Evolutionary conservation across 441 rosid species (phyloP), one percentile per base, ranked within the genome.

Genomic region (Breynia disticha): DNA sequence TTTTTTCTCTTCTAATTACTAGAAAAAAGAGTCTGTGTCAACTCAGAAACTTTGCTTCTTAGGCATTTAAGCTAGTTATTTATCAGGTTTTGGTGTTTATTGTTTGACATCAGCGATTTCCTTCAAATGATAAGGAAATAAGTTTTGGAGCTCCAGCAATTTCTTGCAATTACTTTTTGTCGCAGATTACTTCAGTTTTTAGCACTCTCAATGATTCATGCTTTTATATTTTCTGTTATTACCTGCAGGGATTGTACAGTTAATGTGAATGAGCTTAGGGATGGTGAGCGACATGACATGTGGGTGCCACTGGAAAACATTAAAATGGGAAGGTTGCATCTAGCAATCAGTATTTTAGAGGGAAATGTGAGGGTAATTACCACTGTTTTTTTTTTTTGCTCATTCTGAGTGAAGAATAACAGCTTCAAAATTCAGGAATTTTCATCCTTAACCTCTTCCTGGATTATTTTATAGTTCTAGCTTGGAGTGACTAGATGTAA

Each of bases 251-350:
- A 67, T 15, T 93, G 88, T 70, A 67, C 81, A 0, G 67, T 89
- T 38, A 76, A 79, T 67, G 65, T 93, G 56, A 78, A 69, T 43
- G 86, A 84, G 54, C 63, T 77, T 35, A 71, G 83, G 61, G 90
- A 79, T 52, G 86, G 89, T 21, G 80, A 71, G 70, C 83, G 95
- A 64, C 85, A 73, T 18, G 95, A 87, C 57, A 74, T 77, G 85
- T 86, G 97, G 96, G 45, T 84, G 65, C 76, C 95, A 56, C 96
- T 93, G 60, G 74, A 79, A 79, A 73, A 86, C 66, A 70, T 82
- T 45, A 87, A 78, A 72, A 80, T 65, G 61, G 99, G 99, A 55
- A 83, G 93, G 74, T 66, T 93, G 75, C 93, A 79, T 63, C 80
- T 89, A 35, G 95, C 93, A 6, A 62, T 93, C 43, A 86, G 95